These are phyloP conservation scores for Trapa incisa DNA, from an alignment of 345 rosid species.

Conservation along the genomic window DNA sequence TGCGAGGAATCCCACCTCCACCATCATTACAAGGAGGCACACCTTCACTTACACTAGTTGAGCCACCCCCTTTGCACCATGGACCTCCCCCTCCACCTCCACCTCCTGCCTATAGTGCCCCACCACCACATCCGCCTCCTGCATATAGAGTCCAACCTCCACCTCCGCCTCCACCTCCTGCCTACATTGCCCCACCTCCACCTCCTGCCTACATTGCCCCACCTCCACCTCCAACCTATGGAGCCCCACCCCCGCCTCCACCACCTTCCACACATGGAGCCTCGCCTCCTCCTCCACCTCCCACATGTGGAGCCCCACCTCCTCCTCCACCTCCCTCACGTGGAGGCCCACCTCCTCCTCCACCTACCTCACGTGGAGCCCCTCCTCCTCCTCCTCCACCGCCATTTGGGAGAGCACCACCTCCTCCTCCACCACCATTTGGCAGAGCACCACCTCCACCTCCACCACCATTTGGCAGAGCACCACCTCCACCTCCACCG, in stretches of 20 bases:
- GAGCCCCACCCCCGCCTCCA: slow-evolving; percentile 21
- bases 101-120: neutral
- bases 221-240: slow-evolving; percentile 18
- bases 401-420: neutral
- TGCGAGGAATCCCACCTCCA: slow-evolving; percentile 1
- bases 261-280: neutral
- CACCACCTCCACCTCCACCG: slow-evolving; percentile 21
- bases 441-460: slow-evolving; percentile 30
- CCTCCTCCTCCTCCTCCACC: slow-evolving; percentile 16
- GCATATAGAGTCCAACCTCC: slow-evolving; percentile 14
- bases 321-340: slow-evolving; percentile 24
- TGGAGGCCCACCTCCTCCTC: slow-evolving; percentile 15
- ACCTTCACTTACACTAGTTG: slow-evolving; percentile 10
- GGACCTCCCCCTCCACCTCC: slow-evolving; percentile 9
- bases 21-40: slow-evolving; percentile 6
- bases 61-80: no score
- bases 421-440: slow-evolving; percentile 8
- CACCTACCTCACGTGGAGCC: slow-evolving; percentile 6
- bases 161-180: slow-evolving; percentile 10
- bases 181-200: slow-evolving; percentile 15
- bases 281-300: slow-evolving; percentile 20
- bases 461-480: slow-evolving; percentile 12
- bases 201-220: slow-evolving; percentile 35
- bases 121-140: no score
- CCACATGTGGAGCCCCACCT: slow-evolving; percentile 6